phyloP scores from a whole-genome alignment of 208 protist genomes.

The Tritrichomonas foetus region DNA sequence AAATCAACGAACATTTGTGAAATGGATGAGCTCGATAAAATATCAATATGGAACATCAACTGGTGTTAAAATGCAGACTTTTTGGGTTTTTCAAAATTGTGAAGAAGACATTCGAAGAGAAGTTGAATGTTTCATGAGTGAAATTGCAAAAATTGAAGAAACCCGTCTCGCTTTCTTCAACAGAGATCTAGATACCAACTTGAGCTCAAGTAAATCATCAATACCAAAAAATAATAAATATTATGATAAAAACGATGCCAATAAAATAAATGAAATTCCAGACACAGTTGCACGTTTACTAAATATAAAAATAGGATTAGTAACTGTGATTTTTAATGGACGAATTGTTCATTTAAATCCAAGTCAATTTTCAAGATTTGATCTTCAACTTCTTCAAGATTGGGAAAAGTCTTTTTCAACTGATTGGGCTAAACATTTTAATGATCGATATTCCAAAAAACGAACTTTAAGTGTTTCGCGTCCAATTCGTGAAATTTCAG shows the following conservation, averaged over 20 bases:
- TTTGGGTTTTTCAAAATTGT: background rate
- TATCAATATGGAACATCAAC: background rate
- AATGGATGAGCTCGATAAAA: background rate
- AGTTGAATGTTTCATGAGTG: background rate
- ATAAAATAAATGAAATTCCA: too few relatives aligned
- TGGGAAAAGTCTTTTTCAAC: background rate
- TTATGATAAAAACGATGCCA: too few relatives aligned
- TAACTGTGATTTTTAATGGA: background rate
- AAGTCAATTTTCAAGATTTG: background rate
- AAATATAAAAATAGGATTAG: background rate
- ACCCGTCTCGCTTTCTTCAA: background rate
- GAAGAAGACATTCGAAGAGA: background rate
- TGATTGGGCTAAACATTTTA: background rate
- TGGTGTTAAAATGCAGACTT: background rate
- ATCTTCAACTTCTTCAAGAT: background rate
- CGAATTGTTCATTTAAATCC: background rate
- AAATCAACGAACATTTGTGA: background rate
- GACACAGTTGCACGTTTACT: background rate
- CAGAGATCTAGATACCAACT: too few relatives aligned
- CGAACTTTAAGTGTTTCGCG: background rate
- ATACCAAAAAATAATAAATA: too few relatives aligned
- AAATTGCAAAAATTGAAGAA: background rate
- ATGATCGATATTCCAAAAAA: too few relatives aligned
- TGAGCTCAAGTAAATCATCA: too few relatives aligned
- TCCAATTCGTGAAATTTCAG: background rate